Evolutionary conservation across 2,329 filamentous ascomycete species (phyloP).

Genomic region (Tolypocladium cylindrosporum): DNA sequence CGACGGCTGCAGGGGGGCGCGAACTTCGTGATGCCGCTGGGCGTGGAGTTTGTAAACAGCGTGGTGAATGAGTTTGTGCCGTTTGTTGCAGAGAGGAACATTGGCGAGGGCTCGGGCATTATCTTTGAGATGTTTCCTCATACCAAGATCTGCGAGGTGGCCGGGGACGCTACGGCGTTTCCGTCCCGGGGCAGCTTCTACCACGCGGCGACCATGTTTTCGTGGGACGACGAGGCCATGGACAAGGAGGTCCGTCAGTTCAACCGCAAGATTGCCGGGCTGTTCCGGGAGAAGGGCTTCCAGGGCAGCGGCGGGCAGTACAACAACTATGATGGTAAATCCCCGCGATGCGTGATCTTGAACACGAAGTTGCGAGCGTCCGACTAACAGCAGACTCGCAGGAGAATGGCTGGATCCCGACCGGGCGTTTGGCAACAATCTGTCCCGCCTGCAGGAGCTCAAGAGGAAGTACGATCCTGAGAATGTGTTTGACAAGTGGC

Average conservation of each 20-base stretch:
- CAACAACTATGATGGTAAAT: conserved; percentile 2
- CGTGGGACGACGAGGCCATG: conserved; percentile 27
- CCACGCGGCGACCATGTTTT: conserved; percentile 28
- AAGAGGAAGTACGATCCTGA: conserved; percentile 23
- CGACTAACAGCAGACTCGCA: background rate
- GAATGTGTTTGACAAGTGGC: conserved; percentile 23
- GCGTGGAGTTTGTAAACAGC: conserved; percentile 14
- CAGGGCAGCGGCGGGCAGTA: conserved; percentile 9
- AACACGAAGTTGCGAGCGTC: background rate
- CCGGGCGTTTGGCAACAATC: conserved; percentile 20
- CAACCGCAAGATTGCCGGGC: conserved; percentile 21
- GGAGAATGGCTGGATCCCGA: conserved; percentile 20
- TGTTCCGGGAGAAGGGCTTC: conserved; percentile 15
- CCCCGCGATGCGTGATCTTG: background rate
- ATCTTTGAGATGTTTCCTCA: conserved; percentile 24
- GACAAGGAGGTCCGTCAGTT: conserved; percentile 26
- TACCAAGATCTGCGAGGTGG: conserved; percentile 24
- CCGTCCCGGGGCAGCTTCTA: conserved; percentile 33
- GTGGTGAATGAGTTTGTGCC: conserved; percentile 17
- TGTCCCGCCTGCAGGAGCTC: conserved; percentile 16
- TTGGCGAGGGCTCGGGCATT: conserved; percentile 10
- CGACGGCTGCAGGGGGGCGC: conserved; percentile 27
- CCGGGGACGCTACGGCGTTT: conserved; percentile 28
- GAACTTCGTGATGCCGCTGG: conserved; percentile 29
- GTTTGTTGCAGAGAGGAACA: conserved; percentile 11